Percentiles rank a stretch among this genome's conserved stretches.
Evolutionary conservation across 2,329 filamentous ascomycete genomes (phyloP).

Genomic region (Onygenales sp.): DNA sequence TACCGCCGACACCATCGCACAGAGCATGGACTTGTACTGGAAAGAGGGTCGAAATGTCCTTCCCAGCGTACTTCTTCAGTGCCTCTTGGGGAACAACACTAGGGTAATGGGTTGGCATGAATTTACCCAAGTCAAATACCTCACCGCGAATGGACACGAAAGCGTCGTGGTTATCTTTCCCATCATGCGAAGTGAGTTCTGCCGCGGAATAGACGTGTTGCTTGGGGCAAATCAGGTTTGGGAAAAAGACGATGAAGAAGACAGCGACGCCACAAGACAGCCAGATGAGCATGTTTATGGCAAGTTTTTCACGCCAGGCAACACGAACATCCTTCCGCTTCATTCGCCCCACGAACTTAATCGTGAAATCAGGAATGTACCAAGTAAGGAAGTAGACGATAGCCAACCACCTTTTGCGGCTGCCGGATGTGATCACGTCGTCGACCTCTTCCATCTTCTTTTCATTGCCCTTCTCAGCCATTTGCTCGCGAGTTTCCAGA

Average conservation of each 20-base stretch:
- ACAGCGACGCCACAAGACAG: slow-evolving; percentile 63
- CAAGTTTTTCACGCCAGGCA: slow-evolving; percentile 94
- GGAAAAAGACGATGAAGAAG: slow-evolving; percentile 89
- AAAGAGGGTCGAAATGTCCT: slow-evolving; percentile 81
- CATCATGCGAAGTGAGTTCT: slow-evolving; percentile 66
- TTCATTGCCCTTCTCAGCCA: slow-evolving; percentile 91
- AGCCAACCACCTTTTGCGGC: slow-evolving; percentile 84
- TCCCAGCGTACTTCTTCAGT: slow-evolving; percentile 72
- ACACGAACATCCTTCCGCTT: slow-evolving; percentile 81
- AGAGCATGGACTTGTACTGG: slow-evolving; percentile 89
- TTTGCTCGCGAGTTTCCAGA: slow-evolving; percentile 82
- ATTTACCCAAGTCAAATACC: slow-evolving; percentile 73
- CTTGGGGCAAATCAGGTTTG: slow-evolving; percentile 76
- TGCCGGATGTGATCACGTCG: slow-evolving; percentile 64
- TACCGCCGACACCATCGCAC: slow-evolving; percentile 61
- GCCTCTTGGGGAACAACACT: slow-evolving; percentile 50
- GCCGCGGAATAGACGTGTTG: slow-evolving; percentile 76
- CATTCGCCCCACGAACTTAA: slow-evolving; percentile 72
- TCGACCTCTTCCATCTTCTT: slow-evolving; percentile 87
- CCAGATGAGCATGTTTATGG: slow-evolving; percentile 98
- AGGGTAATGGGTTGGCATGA: slow-evolving; percentile 71
- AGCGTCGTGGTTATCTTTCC: slow-evolving; percentile 54
- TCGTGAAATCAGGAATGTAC: slow-evolving; percentile 74
- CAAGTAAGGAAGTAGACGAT: slow-evolving; percentile 77
- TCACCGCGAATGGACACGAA: slow-evolving; percentile 80